Base-by-base conservation (phyloP, 2,329 filamentous ascomycete species). In the Ustulina deusta region DNA sequence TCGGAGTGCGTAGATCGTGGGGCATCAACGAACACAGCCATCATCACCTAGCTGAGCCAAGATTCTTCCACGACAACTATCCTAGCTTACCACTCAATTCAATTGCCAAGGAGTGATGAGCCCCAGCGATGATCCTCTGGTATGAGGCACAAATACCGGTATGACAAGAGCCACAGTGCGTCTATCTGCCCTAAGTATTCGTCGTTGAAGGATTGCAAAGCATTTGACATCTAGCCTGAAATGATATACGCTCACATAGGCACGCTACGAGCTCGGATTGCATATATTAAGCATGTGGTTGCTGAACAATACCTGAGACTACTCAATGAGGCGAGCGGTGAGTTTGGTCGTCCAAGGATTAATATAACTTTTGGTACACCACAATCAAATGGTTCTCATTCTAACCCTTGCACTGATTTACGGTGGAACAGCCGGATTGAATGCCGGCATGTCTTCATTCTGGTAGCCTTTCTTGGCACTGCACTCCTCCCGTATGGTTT, bases 41-140 rank as follows among this genome's bases (percentile, higher is more conserved):
- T 69, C n/a, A 48, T 61, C 15, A 36, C 34, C 20, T 36, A 64
- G 63, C 60, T 63, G 60, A 69, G 67, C 63, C 67, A 69, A 69
- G 67, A 42, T 52, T 52, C 36, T 2, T 61, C 32, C 3, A 49
- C 22, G 15, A 22, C 20, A 36, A 22, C 9, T 1, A 51, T 11
- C 34, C 4, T 7, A 25, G 34, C 25, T 44, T 46, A 42, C 20
- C 20, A 56, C 52, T 51, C 13, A n/a, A 27, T 7, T 38, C 22
- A 25, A 56, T 20, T 29, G 34, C 52, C 52, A 22, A 15, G 36
- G 6, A n/a, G 52, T 29, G 32, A 56, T 29, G 22, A 65, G n/a
- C 55, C 34, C 20, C 6, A 22, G n/a, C 34, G 32, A 55, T 25
- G 36, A 44, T 34, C 51, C 27, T 20, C 20, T 17, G 25, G 34